A percentile compares a stretch with the other conserved stretches of the same genome.
Conservation (phyloP, 768 basidiomycete genomes). For the Amanita exitialis region DNA sequence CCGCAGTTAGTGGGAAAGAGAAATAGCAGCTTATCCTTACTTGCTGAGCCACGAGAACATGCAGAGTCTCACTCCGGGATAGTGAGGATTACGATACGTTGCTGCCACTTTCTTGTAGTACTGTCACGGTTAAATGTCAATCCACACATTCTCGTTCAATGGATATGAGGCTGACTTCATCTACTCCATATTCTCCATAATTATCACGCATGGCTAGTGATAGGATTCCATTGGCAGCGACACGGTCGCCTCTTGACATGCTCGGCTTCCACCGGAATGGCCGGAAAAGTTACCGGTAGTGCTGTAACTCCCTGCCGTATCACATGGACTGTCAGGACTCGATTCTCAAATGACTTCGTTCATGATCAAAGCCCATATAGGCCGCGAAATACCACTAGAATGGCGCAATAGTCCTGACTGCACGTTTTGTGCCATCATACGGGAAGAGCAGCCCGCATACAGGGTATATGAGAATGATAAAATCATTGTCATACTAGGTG, state of each 20-base stretch:
- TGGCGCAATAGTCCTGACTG: slow-evolving; percentile 45
- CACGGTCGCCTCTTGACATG: slow-evolving; percentile 26
- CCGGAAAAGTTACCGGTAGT: slow-evolving; percentile 14
- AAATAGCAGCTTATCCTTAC: slow-evolving; percentile 15
- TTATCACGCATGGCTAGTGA: slow-evolving; percentile 30
- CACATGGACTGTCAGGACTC: too few species aligned
- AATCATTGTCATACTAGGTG: slow-evolving; percentile 58
- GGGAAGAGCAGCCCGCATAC: slow-evolving; percentile 33
- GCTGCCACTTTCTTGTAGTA: slow-evolving; percentile 58
- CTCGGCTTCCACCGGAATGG: slow-evolving; percentile 13
- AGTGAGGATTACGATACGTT: slow-evolving; percentile 67
- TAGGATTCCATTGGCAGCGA: slow-evolving; percentile 21
- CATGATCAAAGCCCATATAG: slow-evolving; percentile 54
- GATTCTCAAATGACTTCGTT: slow-evolving; percentile 54
- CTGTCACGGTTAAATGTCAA: slow-evolving; percentile 23
- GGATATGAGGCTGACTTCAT: slow-evolving; percentile 29
- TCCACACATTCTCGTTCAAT: background rate
- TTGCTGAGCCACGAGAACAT: slow-evolving; percentile 43
- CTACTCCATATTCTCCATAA: slow-evolving; percentile 38
- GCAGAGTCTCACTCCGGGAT: slow-evolving; percentile 50
- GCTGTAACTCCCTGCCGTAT: background rate
- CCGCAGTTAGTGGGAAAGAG: background rate
- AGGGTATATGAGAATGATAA: slow-evolving; percentile 52
- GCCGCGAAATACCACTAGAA: slow-evolving; percentile 31
- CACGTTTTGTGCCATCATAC: slow-evolving; percentile 59